Evolutionary conservation across 2,329 filamentous ascomycete species (phyloP), one percentile per base, ranked within the genome.

Genomic region (Cladorrhinum sp.): DNA sequence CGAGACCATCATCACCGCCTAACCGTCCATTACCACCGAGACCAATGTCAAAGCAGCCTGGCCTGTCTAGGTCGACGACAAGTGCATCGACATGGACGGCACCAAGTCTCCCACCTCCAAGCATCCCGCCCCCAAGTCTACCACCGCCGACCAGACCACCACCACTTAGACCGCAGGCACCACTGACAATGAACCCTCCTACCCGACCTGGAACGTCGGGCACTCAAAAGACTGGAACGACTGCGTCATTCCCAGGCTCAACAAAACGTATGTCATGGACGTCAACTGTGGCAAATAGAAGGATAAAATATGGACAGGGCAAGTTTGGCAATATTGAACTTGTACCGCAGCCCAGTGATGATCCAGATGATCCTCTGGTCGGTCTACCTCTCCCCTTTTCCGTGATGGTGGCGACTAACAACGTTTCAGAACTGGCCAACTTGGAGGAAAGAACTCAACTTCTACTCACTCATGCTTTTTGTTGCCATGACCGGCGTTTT

Each of bases 341-440:
- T 51, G 77, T 81, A 9, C 83, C 83, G 2, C 82, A 83, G 68
- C 82, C 83, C 0, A 85, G 80, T 57, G 79, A 84, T 59, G 79
- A 83, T 58, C 73, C 76, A 0, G 75, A 79, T 23, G 83, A 86
- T 69, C 83, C 83, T 55, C 66, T 85, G 70, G 82, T 84, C 73
- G 58, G 78, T 70, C 10, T 1, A 21, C 8, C 7, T 4, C 6
- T 36, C 18, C 3, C 49, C 21, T n/a, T n/a, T n/a, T n/a, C 9
- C 5, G 2, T 30, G 7, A n/a, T 2, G 23, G 7, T 28, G 3
- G 10, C 20, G 16, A 68, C 61, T 21, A 6, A 64, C 51, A 9
- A 1, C n/a, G 33, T 33, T 55, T 1, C 62, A 84, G 79, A 86
- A 86, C 66, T 86, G 83, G 84, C 76, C 80, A 2, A 62, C 70